Evolutionary conservation across 352 stramenopile genomes (phyloP).

Genomic region (Blastocystis sp.): DNA sequence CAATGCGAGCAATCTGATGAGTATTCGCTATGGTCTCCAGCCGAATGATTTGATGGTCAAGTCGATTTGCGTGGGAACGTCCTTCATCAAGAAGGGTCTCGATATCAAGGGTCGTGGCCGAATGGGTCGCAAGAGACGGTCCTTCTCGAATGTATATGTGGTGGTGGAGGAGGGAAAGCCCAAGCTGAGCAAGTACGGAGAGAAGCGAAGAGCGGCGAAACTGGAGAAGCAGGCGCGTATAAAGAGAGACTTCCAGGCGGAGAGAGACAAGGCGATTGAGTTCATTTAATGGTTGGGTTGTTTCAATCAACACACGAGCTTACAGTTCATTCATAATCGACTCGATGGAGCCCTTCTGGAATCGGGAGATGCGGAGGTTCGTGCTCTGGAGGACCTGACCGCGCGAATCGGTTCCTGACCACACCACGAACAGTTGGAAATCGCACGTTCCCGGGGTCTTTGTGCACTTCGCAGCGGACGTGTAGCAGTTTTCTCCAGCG

Average conservation of each 20-base stretch:
- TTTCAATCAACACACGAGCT: background rate
- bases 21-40: conserved; percentile 21
- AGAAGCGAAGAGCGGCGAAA: background rate
- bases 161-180: conserved; percentile 13
- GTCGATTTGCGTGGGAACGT: conserved; percentile 4
- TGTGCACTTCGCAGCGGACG: background rate
- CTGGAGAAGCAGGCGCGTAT: conserved; percentile 37
- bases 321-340: conserved; percentile 4
- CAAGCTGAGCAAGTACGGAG: conserved; percentile 19
- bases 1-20: conserved; percentile 25
- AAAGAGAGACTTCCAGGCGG: background rate
- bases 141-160: conserved; percentile 5
- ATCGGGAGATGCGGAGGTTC: conserved; percentile 58
- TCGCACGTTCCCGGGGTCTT: conserved; percentile 56
- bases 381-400: conserved; percentile 58
- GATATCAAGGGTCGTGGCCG: conserved; percentile 11
- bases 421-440: conserved; percentile 60
- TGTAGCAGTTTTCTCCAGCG: conserved; percentile 46
- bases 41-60: background rate
- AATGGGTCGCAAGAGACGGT: background rate
- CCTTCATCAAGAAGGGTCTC: conserved; percentile 27
- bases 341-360: conserved; percentile 38
- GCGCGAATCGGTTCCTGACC: conserved; percentile 59
- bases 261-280: background rate
- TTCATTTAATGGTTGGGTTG: conserved; percentile 1